Evolutionary conservation across 169 alveolate species (phyloP), one percentile per base, ranked within the genome.

Genomic region (Plasmodium cynomolgi): DNA sequence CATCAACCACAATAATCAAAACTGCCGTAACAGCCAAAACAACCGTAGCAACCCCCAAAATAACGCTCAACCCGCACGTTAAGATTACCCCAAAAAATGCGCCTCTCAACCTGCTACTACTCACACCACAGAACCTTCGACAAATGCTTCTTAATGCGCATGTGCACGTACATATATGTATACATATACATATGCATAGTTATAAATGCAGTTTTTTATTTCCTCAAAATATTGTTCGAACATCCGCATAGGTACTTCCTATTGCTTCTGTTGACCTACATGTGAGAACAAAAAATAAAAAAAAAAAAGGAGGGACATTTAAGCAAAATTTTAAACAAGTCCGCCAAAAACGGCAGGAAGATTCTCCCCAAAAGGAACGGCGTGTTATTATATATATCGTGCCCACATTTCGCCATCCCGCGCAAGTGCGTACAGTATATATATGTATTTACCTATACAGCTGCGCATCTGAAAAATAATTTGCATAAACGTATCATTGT

Each of bases 111-210:
- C 77, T 68, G 77, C n/a, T 29, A 68, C 37, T 17, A 68, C n/a
- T 68, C 17, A 26, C 37, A 68, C n/a, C 31, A 11, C 33, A 23
- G 77, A 20, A 20, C 37, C 37, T 26, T 26, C 77, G 41, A 68
- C 37, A 68, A 68, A 68, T 6, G 77, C 77, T 68, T 68, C 77
- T 7, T 68, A 68, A 68, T 9, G 15, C 77, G 7, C 31, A 50
- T 44, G 31, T 81, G 58, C 58, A 81, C 31, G 1, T 81, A 81
- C 58, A 81, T 44, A 41, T 81, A 81, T 39, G 33, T 81, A 81
- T 81, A 17, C 58, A 39, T 81, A 81, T 81, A 81, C 58, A 13
- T 31, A 81, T 81, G 58, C 34, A 81, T 81, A 44, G 31, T 5
- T 41, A 81, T 81, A 41, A 33, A 41, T 5, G 50, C 77, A 26